A percentile compares a stretch with the other conserved stretches of the same genome.
Conservation (phyloP, 1,284 basidiomycete species). For the Leccinum pachyderme region DNA sequence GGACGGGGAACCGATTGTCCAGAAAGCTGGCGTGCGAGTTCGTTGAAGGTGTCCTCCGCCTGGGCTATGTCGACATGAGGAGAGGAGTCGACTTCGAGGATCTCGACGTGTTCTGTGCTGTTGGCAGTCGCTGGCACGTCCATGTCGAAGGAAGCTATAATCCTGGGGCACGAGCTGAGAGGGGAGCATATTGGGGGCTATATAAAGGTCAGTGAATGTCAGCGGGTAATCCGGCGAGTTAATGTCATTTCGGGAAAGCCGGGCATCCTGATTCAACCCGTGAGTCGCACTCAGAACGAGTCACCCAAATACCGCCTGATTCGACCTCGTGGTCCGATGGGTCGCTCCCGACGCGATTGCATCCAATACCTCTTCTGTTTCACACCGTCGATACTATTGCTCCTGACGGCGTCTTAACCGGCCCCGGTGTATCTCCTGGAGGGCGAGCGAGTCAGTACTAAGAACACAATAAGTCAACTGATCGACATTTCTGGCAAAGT, state of each 20-base stretch:
- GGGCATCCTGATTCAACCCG: neutral
- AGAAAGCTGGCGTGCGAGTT: conserved; percentile 43
- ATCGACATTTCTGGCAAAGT: neutral
- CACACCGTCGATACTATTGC: neutral
- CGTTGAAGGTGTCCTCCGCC: conserved; percentile 55
- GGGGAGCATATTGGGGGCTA: neutral
- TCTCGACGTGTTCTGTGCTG: conserved; percentile 19
- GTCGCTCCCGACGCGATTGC: neutral
- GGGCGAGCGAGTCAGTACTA: neutral
- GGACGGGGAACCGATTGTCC: conserved; percentile 18
- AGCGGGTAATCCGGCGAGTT: neutral
- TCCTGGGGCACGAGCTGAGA: neutral
- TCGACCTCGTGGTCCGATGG: neutral
- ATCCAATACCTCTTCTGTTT: neutral
- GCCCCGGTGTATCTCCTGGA: neutral
- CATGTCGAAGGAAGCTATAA: conserved; percentile 10
- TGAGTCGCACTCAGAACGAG: neutral
- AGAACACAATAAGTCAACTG: neutral
- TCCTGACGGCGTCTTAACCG: neutral
- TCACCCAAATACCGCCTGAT: neutral
- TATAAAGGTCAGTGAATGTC: conserved; percentile 15
- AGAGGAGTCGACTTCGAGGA: conserved; percentile 20
- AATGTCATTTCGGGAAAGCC: neutral
- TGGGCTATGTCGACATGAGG: conserved; percentile 41
- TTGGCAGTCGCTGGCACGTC: conserved; percentile 2